Evolutionary conservation across 2,329 filamentous ascomycete genomes (phyloP).

Genomic region (Chrysoporthe deuterocubensis): DNA sequence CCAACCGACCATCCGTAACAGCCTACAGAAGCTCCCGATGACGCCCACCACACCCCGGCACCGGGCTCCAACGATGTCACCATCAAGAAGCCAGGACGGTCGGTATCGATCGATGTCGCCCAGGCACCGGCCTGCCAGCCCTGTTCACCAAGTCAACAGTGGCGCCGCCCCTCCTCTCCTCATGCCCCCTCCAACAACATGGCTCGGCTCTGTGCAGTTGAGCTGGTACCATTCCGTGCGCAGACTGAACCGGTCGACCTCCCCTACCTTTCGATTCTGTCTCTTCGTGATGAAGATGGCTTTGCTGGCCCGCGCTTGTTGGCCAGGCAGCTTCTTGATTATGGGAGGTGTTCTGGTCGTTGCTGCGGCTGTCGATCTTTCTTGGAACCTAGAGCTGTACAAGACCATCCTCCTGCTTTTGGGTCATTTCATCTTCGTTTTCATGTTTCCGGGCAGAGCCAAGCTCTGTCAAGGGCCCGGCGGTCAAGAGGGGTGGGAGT

Average conservation of each 20-base stretch:
- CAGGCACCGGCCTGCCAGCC: slow-evolving; percentile 29
- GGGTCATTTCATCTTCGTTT: slow-evolving; percentile 18
- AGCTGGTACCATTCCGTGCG: slow-evolving; percentile 14
- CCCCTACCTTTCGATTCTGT: slow-evolving; percentile 52
- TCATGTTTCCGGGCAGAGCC: slow-evolving; percentile 12
- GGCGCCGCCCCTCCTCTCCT: slow-evolving; percentile 48
- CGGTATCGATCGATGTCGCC: slow-evolving; percentile 26
- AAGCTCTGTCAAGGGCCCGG: slow-evolving; percentile 19
- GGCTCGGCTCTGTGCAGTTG: slow-evolving; percentile 38
- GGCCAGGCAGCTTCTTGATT: slow-evolving; percentile 69
- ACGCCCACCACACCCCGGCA: slow-evolving; percentile 37
- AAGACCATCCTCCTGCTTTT: slow-evolving; percentile 17
- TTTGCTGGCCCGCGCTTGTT: slow-evolving; percentile 69
- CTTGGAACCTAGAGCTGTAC: slow-evolving; percentile 24
- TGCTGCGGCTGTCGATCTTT: slow-evolving; percentile 70
- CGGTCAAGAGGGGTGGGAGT: slow-evolving; percentile 22
- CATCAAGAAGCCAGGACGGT: slow-evolving; percentile 48
- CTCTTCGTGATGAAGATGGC: slow-evolving; percentile 73
- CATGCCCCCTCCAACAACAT: slow-evolving; percentile 52
- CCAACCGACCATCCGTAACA: slow-evolving; percentile 36
- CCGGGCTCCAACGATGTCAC: slow-evolving; percentile 41
- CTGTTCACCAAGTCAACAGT: slow-evolving; percentile 4
- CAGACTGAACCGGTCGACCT: slow-evolving; percentile 12
- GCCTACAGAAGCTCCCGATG: slow-evolving; percentile 38
- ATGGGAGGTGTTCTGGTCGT: slow-evolving; percentile 70